Percentiles rank a stretch among this genome's conserved stretches.
Evolutionary conservation across 305 asterid genomes (phyloP).

Genomic region (Solanum hybrid): DNA sequence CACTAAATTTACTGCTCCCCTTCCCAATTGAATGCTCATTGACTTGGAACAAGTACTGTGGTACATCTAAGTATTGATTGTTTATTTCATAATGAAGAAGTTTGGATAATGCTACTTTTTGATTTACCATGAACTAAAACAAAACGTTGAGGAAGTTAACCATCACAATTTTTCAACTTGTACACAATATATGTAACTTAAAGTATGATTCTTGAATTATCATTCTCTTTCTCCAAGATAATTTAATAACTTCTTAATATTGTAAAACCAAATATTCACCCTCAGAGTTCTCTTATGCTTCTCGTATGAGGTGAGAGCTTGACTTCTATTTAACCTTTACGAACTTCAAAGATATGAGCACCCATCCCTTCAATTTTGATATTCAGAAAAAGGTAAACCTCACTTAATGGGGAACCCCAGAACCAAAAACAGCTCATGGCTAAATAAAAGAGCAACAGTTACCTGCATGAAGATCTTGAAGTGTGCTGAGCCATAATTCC

Average conservation of each 20-base stretch:
- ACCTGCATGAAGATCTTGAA: slow-evolving; percentile 99
- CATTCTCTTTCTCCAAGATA: not conserved
- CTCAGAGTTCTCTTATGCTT: not conserved
- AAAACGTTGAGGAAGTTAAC: not conserved
- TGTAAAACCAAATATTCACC: not conserved
- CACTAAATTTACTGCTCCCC: not conserved
- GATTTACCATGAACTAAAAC: not conserved
- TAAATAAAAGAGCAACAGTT: not conserved
- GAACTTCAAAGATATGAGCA: not conserved
- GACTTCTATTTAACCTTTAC: not conserved
- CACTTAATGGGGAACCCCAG: not conserved
- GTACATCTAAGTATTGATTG: not conserved
- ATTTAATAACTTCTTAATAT: not conserved
- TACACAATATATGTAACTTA: not conserved
- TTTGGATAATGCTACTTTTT: not conserved
- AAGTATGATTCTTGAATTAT: not conserved
- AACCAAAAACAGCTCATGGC: not conserved
- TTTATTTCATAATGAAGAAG: not conserved
- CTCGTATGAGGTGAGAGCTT: not conserved
- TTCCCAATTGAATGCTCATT: not conserved
- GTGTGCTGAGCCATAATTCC: slow-evolving; percentile 98
- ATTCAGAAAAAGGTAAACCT: not conserved
- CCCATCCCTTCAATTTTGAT: not conserved
- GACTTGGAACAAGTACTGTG: not conserved
- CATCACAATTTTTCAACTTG: not conserved